Base-by-base conservation (phyloP, 1,284 basidiomycete species). In the Phylloboletellus chloephorus region DNA sequence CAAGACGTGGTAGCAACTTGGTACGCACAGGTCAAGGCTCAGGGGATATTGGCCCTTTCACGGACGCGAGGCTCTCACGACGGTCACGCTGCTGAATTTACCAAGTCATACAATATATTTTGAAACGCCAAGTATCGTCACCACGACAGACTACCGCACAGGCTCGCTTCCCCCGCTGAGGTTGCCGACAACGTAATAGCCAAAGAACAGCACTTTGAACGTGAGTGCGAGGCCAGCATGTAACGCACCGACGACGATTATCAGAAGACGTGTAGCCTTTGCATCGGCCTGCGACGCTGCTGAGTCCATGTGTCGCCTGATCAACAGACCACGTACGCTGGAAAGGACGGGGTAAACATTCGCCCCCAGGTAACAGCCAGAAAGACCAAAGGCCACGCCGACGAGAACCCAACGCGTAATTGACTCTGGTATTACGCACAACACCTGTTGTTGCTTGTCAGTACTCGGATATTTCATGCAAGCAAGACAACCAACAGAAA, bases 341-440 rank as follows among this genome's bases (percentile, higher is more conserved):
- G 85, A 79, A 26, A 97, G 78, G 39, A 95, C 75, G 5, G 92
- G 92, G 55, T 94, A 95, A 40, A 94, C 78, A 56, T 95, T 96
- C 13, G 74, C 72, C 12, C 78, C 72, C 12, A 96, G 70, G 71
- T 91, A 95, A 64, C 79, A 89, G 1, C 88, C 88, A 2, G 89
- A 93, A 20, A 87, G 65, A 0, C 69, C 67, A 49, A 88, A 86
- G 0, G 79, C 91, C 29, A 80, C 42, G 1, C 76, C 76, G 12
- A 88, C 83, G 13, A 93, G 69, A 2, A 74, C 71, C 89, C 90
- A 94, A 5, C 91, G 78, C 7, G 90, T 60, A 24, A 90, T 72
- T 1, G 83, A 74, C 3, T 88, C 71, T 0, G 89, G 88, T 36
- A 88, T 83, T 16, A 93, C 78, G 55, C 88, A 92, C 7, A 92